Conservation (phyloP, 257 asterid species). For the Fraxinus cuspidata region DNA sequence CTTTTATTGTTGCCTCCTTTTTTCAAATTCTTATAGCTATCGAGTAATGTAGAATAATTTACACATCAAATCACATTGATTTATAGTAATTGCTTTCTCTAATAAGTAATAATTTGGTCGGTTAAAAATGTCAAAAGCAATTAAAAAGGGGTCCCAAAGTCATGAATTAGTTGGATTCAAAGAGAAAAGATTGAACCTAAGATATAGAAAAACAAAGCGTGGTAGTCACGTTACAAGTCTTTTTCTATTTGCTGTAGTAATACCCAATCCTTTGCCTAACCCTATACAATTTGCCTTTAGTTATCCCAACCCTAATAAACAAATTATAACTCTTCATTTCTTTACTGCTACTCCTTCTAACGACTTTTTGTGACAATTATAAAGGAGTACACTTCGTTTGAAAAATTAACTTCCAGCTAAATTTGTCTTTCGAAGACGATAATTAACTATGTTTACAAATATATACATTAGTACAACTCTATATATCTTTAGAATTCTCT, state of each 20-base stretch:
- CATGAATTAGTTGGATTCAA: constrained; percentile 46
- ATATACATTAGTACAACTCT: not conserved
- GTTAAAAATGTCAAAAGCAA: constrained; percentile 52
- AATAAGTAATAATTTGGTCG: constrained; percentile 46
- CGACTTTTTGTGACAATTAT: not conserved
- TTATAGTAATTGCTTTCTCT: constrained; percentile 26
- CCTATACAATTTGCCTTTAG: not conserved
- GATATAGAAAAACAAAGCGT: constrained; percentile 22
- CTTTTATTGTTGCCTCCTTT: not conserved
- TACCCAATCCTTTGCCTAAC: not conserved
- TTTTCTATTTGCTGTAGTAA: constrained; percentile 2
- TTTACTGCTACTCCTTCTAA: not conserved
- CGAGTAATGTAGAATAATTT: constrained; percentile 36
- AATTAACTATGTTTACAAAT: not conserved
- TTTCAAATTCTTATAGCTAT: constrained; percentile 37
- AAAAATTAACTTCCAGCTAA: not conserved
- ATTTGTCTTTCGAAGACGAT: not conserved
- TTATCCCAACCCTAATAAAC: not conserved
- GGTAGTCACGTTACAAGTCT: constrained; percentile 19
- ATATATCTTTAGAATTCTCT: not conserved
- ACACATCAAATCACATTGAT: constrained; percentile 37
- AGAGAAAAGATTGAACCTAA: constrained; percentile 23
- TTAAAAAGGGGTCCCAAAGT: constrained; percentile 38
- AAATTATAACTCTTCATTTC: not conserved
- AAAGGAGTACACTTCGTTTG: not conserved